A percentile compares a stretch with the other conserved stretches of the same genome.
Conservation (phyloP, 2,329 filamentous ascomycete genomes). For the Septoria petroselini region DNA sequence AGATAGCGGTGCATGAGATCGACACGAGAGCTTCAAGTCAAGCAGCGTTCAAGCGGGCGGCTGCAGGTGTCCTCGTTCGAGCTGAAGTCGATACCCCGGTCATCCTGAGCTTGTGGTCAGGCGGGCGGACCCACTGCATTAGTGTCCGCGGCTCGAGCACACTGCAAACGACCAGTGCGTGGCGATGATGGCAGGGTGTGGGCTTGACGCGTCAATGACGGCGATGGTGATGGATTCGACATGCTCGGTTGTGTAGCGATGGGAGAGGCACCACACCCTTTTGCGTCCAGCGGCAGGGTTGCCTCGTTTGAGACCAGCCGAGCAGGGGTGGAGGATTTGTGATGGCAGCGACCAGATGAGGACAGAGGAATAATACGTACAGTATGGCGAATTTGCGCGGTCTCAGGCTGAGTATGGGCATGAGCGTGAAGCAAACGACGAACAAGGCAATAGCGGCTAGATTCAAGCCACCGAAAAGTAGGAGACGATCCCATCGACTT, state of each 20-base stretch:
- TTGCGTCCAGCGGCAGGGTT: slow-evolving; percentile 16
- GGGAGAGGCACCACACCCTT: slow-evolving; percentile 29
- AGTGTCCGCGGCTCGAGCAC: slow-evolving; percentile 29
- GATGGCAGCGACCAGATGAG: slow-evolving; percentile 10
- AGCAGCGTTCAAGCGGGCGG: slow-evolving; percentile 25
- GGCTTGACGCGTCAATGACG: slow-evolving; percentile 22
- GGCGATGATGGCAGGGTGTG: slow-evolving; percentile 23
- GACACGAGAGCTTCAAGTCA: slow-evolving; percentile 24
- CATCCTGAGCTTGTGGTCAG: slow-evolving; percentile 35
- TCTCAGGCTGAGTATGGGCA: slow-evolving; percentile 74
- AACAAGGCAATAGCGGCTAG: slow-evolving; percentile 87
- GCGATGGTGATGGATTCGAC: slow-evolving; percentile 18
- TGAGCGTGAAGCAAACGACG: slow-evolving; percentile 85
- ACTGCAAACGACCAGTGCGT: slow-evolving; percentile 28
- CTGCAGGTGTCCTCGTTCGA: slow-evolving; percentile 25
- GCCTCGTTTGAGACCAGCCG: slow-evolving; percentile 15
- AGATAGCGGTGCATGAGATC: slow-evolving; percentile 25
- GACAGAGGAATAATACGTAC: slow-evolving; percentile 61
- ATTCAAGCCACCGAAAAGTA: slow-evolving; percentile 90
- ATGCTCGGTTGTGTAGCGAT: slow-evolving; percentile 21
- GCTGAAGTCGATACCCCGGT: slow-evolving; percentile 28
- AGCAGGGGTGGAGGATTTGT: slow-evolving; percentile 18
- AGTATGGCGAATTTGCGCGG: slow-evolving; percentile 94
- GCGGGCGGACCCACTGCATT: slow-evolving; percentile 35
- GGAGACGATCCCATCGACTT: slow-evolving; percentile 91